Base-by-base conservation (phyloP, 202 grass and related monocot genomes). In the Schoenoplectus triqueter region DNA sequence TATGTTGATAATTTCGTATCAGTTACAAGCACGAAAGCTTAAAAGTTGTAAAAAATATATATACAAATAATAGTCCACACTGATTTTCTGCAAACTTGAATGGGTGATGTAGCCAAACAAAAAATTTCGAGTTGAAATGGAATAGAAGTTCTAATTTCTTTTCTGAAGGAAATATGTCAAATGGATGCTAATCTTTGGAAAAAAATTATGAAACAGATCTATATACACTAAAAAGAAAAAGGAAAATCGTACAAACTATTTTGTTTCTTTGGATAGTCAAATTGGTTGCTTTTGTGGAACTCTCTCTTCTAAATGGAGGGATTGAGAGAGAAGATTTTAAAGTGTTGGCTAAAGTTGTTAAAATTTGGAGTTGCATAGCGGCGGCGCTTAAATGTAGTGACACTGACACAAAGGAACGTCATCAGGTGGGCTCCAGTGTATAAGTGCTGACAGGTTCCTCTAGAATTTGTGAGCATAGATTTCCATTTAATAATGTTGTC, bases 401-500 rank as follows among this genome's bases (percentile, higher is more conserved):
- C 13, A 45, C 11, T 0, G 2, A 4, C 13, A 71, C 41, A 19
- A 48, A 71, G 15, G 6, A 17, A 15, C 15, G 2, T 71, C 15
- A 71, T 71, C 44, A 47, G 41, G 48, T 74, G 47, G 71, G 48
- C 9, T 13, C 47, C 8, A 52, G 15, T 19, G 1, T 22, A 51
- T 74, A 10, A 1, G 22, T 74, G 19, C 17, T 72, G 44, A 19
- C 44, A 19, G 2, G 0, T 49, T 49, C 11, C n/a, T 74, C 71
- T 74, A 74, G 1, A 74, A 74, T 74, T 74, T 31, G 17, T 62
- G 59, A 62, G 59, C 59, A 18, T 62, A 62, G 59, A 62, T 59
- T 15, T 59, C 56, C 15, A 15, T 5, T 1, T n/a, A 60, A 60
- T 15, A 60, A 60, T 60, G 45, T 72, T 72, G 7, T 72, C 69